Conservation (phyloP, 1,284 basidiomycete species). For the Termitomyces sp. region DNA sequence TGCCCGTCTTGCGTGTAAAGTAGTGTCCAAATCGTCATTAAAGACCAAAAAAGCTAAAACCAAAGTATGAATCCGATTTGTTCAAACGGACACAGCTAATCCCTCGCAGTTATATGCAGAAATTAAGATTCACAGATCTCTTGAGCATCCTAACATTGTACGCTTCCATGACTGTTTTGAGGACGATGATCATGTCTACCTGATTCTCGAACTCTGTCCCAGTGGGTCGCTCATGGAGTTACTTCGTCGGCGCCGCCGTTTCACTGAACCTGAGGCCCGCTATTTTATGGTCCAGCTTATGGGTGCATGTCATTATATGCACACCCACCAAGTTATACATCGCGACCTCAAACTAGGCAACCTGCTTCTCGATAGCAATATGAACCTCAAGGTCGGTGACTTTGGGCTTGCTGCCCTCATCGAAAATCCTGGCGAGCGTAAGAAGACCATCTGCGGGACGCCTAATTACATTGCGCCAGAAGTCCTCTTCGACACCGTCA, state of each 20-base stretch:
- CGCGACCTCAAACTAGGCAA: constrained; percentile 96
- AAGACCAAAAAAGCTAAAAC: constrained; percentile 92
- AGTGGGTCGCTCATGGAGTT: constrained; percentile 91
- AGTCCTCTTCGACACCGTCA: constrained; percentile 92
- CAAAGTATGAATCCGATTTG: constrained; percentile 51
- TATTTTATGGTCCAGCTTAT: constrained; percentile 94
- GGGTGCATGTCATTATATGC: constrained; percentile 96
- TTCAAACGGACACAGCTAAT: neutral
- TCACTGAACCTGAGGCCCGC: constrained; percentile 90
- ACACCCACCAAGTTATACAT: constrained; percentile 92
- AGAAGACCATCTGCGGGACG: constrained; percentile 98
- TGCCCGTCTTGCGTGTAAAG: constrained; percentile 77
- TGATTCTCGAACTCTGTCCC: constrained; percentile 91
- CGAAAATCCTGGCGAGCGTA: constrained; percentile 92
- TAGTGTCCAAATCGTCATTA: constrained; percentile 79
- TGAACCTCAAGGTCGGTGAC: constrained; percentile 97
- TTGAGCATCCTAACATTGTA: constrained; percentile 92
- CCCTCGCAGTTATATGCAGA: constrained; percentile 80
- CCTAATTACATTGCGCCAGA: constrained; percentile 99
- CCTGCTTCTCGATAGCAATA: constrained; percentile 85
- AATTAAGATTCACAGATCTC: constrained; percentile 95
- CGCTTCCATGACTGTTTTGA: constrained; percentile 94
- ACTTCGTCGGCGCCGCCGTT: constrained; percentile 82
- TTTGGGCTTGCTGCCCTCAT: constrained; percentile 97
- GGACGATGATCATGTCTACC: constrained; percentile 94